Conservation (phyloP, 768 basidiomycete species). For the Calocera viscosa region DNA sequence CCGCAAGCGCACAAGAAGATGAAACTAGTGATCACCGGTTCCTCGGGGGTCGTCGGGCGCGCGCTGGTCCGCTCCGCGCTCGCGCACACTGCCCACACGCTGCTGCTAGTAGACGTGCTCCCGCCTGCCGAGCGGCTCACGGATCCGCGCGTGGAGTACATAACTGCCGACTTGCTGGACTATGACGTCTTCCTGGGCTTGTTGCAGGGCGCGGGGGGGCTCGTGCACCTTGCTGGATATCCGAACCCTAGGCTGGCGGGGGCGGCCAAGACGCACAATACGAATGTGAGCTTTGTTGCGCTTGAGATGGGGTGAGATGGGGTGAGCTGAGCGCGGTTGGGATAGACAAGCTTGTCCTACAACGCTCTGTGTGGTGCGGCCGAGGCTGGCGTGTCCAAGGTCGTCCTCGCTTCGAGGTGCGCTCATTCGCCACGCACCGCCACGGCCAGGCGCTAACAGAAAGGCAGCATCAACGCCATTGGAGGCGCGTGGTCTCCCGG, state of each 20-base stretch:
- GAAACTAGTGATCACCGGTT: constrained; percentile 15
- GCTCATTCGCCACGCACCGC: not conserved
- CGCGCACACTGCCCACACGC: constrained; percentile 9
- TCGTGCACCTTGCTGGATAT: constrained; percentile 15
- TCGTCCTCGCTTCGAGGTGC: constrained; percentile 16
- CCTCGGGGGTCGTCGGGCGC: constrained; percentile 12
- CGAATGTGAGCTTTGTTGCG: not conserved
- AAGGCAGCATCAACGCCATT: constrained; percentile 14
- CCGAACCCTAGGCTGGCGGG: constrained; percentile 7
- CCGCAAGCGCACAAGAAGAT: not conserved
- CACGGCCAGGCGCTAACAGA: not conserved
- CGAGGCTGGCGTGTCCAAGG: constrained; percentile 13
- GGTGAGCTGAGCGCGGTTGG: not conserved
- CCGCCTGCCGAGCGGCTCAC: constrained; percentile 6
- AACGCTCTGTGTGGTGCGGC: constrained; percentile 14
- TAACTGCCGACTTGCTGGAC: constrained; percentile 14
- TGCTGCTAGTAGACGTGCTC: constrained; percentile 12
- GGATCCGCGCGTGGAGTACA: constrained; percentile 13
- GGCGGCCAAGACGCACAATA: constrained; percentile 9
- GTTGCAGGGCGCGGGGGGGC: constrained; percentile 9
- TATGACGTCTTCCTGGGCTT: constrained; percentile 12
- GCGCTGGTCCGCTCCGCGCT: constrained; percentile 12
- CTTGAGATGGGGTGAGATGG: not conserved
- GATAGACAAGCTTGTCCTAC: constrained; percentile 9
- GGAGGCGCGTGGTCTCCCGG: constrained; percentile 8